Base-by-base conservation (phyloP, 139 green algal species). In the Chlorella sp. region DNA sequence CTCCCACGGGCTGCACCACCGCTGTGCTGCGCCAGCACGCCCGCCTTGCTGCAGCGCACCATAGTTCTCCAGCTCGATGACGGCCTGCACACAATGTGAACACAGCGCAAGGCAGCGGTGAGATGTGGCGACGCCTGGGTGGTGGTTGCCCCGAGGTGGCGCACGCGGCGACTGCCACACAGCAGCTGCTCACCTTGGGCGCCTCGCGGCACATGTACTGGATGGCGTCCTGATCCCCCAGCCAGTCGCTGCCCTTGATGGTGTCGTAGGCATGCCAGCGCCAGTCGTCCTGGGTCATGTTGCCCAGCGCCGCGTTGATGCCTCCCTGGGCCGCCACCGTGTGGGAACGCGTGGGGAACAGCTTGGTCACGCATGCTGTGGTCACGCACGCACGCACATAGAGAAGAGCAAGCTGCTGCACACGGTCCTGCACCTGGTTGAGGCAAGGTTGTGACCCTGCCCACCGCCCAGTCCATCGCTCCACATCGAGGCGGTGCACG, bases 191-290 rank as follows among this genome's bases (percentile, higher is more conserved):
- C 33, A 78, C 73, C 64, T 62, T 90, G 5, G 95, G 93, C 6
- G 95, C 96, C 81, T 98, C 93, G 22, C 93, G 82, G 80, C 93
- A 89, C 85, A 89, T 89, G 71, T 89, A 88, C 75, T 93, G 86
- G 42, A 93, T 93, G 1, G 88, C 88, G 55, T 92, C 86, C 84
- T 97, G 93, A 83, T 97, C 92, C 30, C 95, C 96, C 10, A 99
- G 84, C 95, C 95, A 99, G 87, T 99, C 96, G 65, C 83, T 92
- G 74, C 96, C 96, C 87, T 99, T 99, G 79, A 99, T 90, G 0
- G 96, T 99, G 81, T 99, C 96, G 74, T 99, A 99, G 14, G 96
- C 96, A 74, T 99, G 96, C 96, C 96, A 99, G 26, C 96, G 80
- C 96, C 96, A 99, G 82, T 99, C 93, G 68, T 99, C 96, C 74